phyloP scores from a whole-genome alignment of 2,329 filamentous ascomycete genomes.

The Xylaria sp. region DNA sequence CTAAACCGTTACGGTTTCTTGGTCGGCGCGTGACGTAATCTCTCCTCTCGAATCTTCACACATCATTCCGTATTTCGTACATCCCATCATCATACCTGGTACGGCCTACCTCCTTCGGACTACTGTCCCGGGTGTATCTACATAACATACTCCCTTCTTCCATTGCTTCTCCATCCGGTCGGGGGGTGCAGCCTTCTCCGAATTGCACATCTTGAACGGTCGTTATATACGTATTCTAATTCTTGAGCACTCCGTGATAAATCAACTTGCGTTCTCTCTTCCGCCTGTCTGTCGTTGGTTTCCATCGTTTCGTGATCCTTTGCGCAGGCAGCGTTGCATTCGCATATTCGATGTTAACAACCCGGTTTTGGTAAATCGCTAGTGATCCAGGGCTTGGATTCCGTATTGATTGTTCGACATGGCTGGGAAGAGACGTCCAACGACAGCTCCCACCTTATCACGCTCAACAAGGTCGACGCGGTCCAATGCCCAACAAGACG shows the following conservation, averaged over 20 bases:
- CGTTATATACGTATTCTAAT: too few species aligned
- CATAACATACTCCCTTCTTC: background rate
- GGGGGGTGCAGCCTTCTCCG: too few species aligned
- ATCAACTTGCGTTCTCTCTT: too few species aligned
- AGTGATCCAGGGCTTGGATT: background rate
- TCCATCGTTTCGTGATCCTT: too few species aligned
- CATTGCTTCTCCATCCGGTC: background rate
- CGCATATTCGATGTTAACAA: background rate
- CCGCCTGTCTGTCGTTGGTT: too few species aligned
- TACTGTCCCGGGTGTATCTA: background rate
- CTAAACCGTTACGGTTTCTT: too few species aligned
- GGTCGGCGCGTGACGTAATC: conserved; percentile 15
- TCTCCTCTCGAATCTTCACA: background rate
- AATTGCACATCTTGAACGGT: too few species aligned
- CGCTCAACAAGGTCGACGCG: conserved; percentile 26
- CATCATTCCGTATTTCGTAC: background rate
- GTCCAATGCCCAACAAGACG: conserved; percentile 23
- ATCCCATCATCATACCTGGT: background rate
- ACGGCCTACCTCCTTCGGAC: too few species aligned
- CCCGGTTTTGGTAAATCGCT: background rate
- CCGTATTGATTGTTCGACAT: conserved; percentile 14
- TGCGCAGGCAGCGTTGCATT: too few species aligned
- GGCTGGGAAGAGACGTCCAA: conserved; percentile 30
- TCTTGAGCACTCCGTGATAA: too few species aligned
- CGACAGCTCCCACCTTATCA: conserved; percentile 19